These are phyloP conservation scores for Xylariaceae sp. DNA, from an alignment of 2,329 filamentous ascomycete genomes.

Conservation along the genomic window DNA sequence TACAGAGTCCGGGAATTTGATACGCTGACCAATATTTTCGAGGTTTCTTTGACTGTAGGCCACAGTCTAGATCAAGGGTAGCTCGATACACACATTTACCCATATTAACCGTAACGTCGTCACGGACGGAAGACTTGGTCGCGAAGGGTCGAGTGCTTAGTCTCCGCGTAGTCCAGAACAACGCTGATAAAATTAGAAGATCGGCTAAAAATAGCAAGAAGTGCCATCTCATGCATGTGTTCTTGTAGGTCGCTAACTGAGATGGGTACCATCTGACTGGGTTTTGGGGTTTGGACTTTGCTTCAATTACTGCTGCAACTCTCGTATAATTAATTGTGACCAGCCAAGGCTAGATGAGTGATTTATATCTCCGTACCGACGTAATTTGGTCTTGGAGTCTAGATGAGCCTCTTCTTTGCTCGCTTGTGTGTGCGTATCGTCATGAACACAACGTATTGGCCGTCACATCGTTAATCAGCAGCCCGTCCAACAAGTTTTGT, in stretches of 20 bases:
- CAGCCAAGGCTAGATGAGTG: not conserved
- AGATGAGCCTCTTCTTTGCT: not conserved
- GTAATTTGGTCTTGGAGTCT: not conserved
- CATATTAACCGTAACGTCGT: slow-evolving; percentile 20
- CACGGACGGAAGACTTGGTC: not conserved
- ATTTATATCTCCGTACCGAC: not conserved
- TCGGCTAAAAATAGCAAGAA: slow-evolving; percentile 16
- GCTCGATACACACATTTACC: slow-evolving; percentile 15
- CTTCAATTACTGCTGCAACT: not conserved
- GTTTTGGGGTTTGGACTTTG: not conserved
- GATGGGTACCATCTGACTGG: not conserved
- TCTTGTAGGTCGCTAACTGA: not conserved
- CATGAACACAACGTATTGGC: not conserved
- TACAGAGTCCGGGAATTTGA: not conserved
- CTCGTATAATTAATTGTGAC: not conserved
- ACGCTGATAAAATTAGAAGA: slow-evolving; percentile 10
- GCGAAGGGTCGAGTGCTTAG: not conserved
- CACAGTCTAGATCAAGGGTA: slow-evolving; percentile 14
- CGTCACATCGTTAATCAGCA: not conserved
- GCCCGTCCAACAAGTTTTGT: not conserved
- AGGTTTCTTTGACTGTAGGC: not conserved
- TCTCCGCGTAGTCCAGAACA: slow-evolving; percentile 5
- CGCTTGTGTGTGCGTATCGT: not conserved
- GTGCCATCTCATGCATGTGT: not conserved
- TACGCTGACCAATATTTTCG: not conserved